Evolutionary conservation across 108 stramenopile species (phyloP), one percentile per base, ranked within the genome.

Genomic region (Conticribra guillardii): DNA sequence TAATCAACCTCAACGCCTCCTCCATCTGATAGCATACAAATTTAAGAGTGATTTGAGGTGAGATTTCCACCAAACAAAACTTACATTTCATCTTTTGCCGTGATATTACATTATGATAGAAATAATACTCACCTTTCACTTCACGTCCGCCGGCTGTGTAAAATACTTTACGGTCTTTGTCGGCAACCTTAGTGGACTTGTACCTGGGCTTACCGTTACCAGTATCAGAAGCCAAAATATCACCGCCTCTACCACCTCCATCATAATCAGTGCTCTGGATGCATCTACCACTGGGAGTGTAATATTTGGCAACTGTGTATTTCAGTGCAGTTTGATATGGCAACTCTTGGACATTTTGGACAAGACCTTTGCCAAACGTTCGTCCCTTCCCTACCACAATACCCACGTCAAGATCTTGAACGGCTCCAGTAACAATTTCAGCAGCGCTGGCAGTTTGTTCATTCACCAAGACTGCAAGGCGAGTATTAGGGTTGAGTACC

Each of bases 341-440:
- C 9, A 95, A 61, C 26, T 86, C 84, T 61, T 94, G 94, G 3
- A 98, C 96, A 79, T 96, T 97, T 73, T 98, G 98, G n/a, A 98
- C 96, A n/a, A 98, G 73, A 2, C 98, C 98, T 78, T 98, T 98
- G 27, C 98, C 96, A 78, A 86, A 98, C n/a, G 96, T 98, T 18
- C 95, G 60, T 46, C 92, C 92, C 41, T 83, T 87, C 16, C 96
- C 97, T 34, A 98, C 85, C 44, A 98, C 86, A 15, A 98, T 83
- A 7, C 98, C 98, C 1, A 92, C 90, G 73, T 98, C 98, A 27
- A 96, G 67, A 80, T 98, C 98, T 85, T 98, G 97, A 4, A 98
- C 82, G n/a, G 97, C 96, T 24, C 98, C 98, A 9, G 94, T 81
- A 19, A 98, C 96, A 69, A 98, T 98, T 71, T 98, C 98, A 1